These are phyloP conservation scores for Sclerotinia trifoliorum DNA, from an alignment of 2,329 filamentous ascomycete species.

Conservation along the genomic window DNA sequence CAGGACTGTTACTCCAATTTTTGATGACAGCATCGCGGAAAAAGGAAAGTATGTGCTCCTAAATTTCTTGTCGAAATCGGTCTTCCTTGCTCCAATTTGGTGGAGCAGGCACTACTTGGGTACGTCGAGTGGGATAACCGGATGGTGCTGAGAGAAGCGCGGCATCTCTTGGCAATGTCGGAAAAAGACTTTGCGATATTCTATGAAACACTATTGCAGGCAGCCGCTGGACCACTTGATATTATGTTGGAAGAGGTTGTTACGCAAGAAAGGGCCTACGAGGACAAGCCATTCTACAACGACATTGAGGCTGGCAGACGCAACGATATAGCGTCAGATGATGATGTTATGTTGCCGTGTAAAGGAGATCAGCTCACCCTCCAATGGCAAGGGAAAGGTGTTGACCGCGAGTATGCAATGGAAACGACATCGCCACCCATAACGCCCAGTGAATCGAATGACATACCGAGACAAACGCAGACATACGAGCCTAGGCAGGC, in stretches of 20 bases:
- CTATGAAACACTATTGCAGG: not conserved
- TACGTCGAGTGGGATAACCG: not conserved
- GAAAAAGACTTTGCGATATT: not conserved
- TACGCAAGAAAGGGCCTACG: not conserved
- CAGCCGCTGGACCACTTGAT: not conserved
- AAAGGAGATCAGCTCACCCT: not conserved
- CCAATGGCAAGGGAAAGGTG: not conserved
- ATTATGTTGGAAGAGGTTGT: not conserved
- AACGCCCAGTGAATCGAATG: no score
- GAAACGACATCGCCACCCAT: not conserved
- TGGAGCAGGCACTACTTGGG: not conserved
- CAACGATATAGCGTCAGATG: not conserved
- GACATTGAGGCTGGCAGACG: not conserved
- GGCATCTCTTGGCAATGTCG: not conserved
- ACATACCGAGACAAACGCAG: not conserved
- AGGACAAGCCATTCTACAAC: not conserved
- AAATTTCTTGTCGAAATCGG: not conserved
- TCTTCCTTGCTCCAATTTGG: not conserved
- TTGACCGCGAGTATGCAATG: not conserved
- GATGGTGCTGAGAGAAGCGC: not conserved
- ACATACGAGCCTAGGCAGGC: not conserved
- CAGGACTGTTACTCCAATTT: no score
- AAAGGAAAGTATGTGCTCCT: not conserved
- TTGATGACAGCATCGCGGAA: not conserved
- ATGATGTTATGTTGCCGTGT: no score